Evolutionary conservation across 805 yeast species (phyloP).

Genomic region (Osmozyma mogii): DNA sequence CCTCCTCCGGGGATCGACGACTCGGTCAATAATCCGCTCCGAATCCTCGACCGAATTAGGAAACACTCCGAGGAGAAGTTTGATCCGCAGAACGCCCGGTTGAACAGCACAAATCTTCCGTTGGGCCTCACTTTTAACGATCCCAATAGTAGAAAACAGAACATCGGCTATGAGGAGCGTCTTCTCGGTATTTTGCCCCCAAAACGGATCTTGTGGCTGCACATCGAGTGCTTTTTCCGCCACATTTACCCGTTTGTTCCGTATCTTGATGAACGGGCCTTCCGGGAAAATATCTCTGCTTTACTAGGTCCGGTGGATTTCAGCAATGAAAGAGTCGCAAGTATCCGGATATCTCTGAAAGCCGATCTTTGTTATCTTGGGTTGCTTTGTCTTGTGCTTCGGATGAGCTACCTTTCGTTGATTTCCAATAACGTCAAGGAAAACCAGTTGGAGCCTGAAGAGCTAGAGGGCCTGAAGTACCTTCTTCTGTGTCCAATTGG

Average conservation of each 20-base stretch:
- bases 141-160: slow-evolving; percentile 5
- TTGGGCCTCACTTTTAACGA: slow-evolving; percentile 10
- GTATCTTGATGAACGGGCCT: slow-evolving; percentile 9
- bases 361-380: no score
- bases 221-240: slow-evolving; percentile 10
- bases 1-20: slow-evolving; percentile 1
- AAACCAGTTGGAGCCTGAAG: slow-evolving; percentile 1
- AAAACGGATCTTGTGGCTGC: slow-evolving; percentile 6
- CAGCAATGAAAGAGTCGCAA: no score
- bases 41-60: slow-evolving; percentile 8
- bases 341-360: no score
- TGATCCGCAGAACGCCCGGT: slow-evolving; percentile 1
- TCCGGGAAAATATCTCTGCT: slow-evolving; percentile 4
- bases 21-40: slow-evolving; percentile 3
- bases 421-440: slow-evolving; percentile 6
- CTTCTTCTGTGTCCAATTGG: slow-evolving; percentile 9
- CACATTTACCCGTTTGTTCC: slow-evolving; percentile 14
- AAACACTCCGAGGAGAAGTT: slow-evolving; percentile 5
- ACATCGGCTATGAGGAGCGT: slow-evolving; percentile 5
- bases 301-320: no score
- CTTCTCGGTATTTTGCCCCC: slow-evolving; percentile 9
- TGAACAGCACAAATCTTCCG: slow-evolving; percentile 3
- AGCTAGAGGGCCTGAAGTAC: slow-evolving; percentile 1
- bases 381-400: slow-evolving; percentile 9
- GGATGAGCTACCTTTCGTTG: slow-evolving; percentile 11